phyloP scores from a whole-genome alignment of 1,284 basidiomycete species.

The Mrakiaceae sp. region DNA sequence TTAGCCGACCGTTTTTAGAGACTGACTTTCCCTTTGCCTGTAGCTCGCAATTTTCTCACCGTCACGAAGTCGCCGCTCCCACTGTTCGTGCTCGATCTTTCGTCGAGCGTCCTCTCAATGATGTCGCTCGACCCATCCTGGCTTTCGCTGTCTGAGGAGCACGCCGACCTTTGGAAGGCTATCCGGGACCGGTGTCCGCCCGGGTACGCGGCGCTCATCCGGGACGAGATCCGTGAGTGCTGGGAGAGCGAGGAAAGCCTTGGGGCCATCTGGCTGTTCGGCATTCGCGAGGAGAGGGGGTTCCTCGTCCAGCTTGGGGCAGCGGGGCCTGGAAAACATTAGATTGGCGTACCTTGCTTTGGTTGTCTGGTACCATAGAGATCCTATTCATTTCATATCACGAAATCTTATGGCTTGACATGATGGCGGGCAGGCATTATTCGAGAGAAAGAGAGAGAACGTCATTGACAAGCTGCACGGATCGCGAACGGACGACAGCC shows the following conservation, averaged over 20 bases:
- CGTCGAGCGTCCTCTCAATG: slow-evolving; percentile 24
- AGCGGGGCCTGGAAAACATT: slow-evolving; percentile 1
- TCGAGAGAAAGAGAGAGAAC: too few species aligned
- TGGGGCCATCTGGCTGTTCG: slow-evolving; percentile 9
- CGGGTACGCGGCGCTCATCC: slow-evolving; percentile 7
- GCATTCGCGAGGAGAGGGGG: slow-evolving; percentile 10
- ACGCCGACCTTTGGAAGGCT: neutral
- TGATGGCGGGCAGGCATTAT: too few species aligned
- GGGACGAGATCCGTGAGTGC: slow-evolving; percentile 9
- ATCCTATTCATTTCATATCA: too few species aligned
- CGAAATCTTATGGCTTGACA: too few species aligned
- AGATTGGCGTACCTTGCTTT: neutral
- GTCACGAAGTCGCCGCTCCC: slow-evolving; percentile 26
- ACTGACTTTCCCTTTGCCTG: too few species aligned
- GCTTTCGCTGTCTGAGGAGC: slow-evolving; percentile 9
- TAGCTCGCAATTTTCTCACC: slow-evolving; percentile 26
- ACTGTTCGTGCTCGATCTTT: slow-evolving; percentile 30
- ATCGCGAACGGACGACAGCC: too few species aligned
- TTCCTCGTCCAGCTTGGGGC: slow-evolving; percentile 4
- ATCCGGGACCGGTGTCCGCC: neutral
- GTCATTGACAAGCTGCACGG: too few species aligned
- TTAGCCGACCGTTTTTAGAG: too few species aligned
- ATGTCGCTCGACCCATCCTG: slow-evolving; percentile 28
- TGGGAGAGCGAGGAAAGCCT: neutral
- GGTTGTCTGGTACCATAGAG: too few species aligned